Conservation (phyloP, 1,284 basidiomycete genomes). For the Chiua sp. region DNA sequence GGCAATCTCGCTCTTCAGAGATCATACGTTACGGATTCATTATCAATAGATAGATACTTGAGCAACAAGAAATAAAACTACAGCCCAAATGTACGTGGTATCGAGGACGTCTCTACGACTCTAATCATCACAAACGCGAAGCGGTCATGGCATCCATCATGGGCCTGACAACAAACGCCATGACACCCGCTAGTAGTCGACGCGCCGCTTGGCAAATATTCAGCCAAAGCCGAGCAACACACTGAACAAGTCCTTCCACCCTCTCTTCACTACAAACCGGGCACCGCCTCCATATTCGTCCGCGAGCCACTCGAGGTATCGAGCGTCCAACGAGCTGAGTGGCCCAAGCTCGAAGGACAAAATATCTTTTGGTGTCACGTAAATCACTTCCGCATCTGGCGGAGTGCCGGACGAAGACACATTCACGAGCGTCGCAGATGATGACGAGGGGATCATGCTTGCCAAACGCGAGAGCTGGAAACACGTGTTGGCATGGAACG, state of each 20-base stretch:
- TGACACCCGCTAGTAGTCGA: no score
- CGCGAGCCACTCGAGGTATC: constrained; percentile 76
- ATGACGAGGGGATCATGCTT: constrained; percentile 47
- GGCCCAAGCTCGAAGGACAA: constrained; percentile 72
- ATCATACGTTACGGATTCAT: no score
- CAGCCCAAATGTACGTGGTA: no score
- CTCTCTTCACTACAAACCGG: constrained; percentile 48
- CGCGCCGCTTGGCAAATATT: neutral
- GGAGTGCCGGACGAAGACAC: neutral
- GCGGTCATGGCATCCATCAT: no score
- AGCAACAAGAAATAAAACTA: no score
- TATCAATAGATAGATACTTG: no score
- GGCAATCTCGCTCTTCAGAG: no score
- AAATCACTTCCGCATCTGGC: constrained; percentile 24
- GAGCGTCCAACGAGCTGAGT: constrained; percentile 67
- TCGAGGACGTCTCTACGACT: no score
- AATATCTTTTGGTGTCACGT: constrained; percentile 62
- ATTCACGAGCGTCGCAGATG: constrained; percentile 14
- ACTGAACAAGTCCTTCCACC: constrained; percentile 55
- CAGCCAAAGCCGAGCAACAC: constrained; percentile 48
- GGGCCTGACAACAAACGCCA: no score
- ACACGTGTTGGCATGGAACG: constrained; percentile 72
- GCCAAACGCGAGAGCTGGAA: constrained; percentile 69
- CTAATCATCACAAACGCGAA: no score
- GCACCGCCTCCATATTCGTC: constrained; percentile 62